Conservation (phyloP, 164 flowering plant species). For the Dillenia suffruticosa region DNA sequence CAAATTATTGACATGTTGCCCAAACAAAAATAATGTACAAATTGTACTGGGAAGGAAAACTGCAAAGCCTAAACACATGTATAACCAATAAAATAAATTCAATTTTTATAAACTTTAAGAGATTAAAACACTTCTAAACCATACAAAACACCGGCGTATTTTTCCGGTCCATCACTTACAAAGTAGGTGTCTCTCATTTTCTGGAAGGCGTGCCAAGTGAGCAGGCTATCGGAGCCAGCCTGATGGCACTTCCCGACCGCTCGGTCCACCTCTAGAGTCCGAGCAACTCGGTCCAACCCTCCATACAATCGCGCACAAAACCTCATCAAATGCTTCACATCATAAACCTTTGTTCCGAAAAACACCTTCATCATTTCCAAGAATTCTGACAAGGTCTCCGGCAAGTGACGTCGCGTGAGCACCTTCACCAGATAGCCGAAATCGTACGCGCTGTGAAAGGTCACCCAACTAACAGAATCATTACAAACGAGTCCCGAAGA, state of each 20-base stretch:
- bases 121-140: constrained; percentile 38
- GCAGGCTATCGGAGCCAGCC: constrained; percentile 65
- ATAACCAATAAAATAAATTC: background rate
- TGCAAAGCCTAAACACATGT: too few species aligned
- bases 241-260: constrained; percentile 56
- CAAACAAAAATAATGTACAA: too few species aligned
- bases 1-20: too few species aligned
- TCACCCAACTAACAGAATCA: constrained; percentile 45
- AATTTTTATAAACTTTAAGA: background rate
- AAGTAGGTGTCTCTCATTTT: constrained; percentile 37
- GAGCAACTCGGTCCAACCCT: constrained; percentile 55
- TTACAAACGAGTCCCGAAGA: constrained; percentile 52
- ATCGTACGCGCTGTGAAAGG: constrained; percentile 63
- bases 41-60: too few species aligned
- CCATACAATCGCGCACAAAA: constrained; percentile 49
- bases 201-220: constrained; percentile 58
- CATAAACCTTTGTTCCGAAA: constrained; percentile 44
- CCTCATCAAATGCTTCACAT: constrained; percentile 51
- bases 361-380: constrained; percentile 23
- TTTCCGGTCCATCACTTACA: constrained; percentile 25
- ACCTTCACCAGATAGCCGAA: constrained; percentile 53
- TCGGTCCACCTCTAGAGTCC: constrained; percentile 37
- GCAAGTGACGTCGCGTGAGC: constrained; percentile 39
- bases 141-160: constrained; percentile 48
- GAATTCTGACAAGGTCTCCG: constrained; percentile 28